phyloP scores from a whole-genome alignment of 805 yeast species.

The Saturnispora gosingensis region DNA sequence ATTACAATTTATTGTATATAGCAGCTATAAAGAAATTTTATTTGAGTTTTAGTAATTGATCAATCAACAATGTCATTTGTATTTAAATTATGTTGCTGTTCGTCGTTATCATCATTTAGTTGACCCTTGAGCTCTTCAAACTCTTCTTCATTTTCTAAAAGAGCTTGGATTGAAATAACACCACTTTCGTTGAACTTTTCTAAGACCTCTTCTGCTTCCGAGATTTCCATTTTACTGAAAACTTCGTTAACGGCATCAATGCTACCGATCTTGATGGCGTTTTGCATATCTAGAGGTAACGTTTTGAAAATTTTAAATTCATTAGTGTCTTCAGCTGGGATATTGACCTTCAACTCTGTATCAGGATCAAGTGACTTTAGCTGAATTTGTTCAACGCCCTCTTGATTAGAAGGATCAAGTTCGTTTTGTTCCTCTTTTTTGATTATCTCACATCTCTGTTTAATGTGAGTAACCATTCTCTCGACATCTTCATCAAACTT shows the following conservation, averaged over 20 bases:
- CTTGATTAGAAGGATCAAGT: constrained; percentile 12
- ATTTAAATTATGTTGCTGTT: not conserved
- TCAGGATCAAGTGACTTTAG: constrained; percentile 80
- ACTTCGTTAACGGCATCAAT: constrained; percentile 78
- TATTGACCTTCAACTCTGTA: constrained; percentile 58
- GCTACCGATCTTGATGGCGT: constrained; percentile 61
- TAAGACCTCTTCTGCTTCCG: constrained; percentile 71
- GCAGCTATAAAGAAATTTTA: not conserved
- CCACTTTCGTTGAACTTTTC: constrained; percentile 72
- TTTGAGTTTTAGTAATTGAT: not conserved
- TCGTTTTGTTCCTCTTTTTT: constrained; percentile 36
- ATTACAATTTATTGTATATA: not conserved
- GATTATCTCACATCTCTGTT: constrained; percentile 61
- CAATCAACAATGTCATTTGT: constrained; percentile 11
- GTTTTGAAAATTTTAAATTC: constrained; percentile 47
- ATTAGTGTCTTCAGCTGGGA: constrained; percentile 52
- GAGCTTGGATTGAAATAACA: constrained; percentile 72
- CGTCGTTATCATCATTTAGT: constrained; percentile 3
- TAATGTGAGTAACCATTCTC: constrained; percentile 67
- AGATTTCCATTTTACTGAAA: constrained; percentile 61
- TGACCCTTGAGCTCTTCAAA: constrained; percentile 47
- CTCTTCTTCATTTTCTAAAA: constrained; percentile 63
- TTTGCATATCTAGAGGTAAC: constrained; percentile 54
- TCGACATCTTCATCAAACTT: constrained; percentile 70
- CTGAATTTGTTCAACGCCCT: constrained; percentile 74